A percentile compares a stretch with the other conserved stretches of the same genome.
These are phyloP conservation scores for Mycena pura DNA, from an alignment of 768 basidiomycete genomes.

Conservation along the genomic window DNA sequence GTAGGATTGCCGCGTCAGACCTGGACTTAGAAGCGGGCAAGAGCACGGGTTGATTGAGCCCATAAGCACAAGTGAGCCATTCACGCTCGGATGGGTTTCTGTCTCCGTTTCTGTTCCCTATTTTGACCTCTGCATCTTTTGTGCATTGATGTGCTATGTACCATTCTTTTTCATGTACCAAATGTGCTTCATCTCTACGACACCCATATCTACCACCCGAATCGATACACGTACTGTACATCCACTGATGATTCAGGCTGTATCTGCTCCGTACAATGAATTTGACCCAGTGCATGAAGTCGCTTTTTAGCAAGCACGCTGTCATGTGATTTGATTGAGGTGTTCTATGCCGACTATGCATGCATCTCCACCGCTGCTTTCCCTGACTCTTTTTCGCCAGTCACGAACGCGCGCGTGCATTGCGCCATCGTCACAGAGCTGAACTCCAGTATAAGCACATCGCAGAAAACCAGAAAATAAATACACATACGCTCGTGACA, in stretches of 20 bases:
- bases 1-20: neutral
- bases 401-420: conserved; percentile 86
- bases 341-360: conserved; percentile 40
- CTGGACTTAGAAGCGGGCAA: neutral
- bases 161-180: neutral
- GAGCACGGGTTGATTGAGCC: no score
- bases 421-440: conserved; percentile 94
- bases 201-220: conserved; percentile 7
- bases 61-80: conserved; percentile 4
- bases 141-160: conserved; percentile 3
- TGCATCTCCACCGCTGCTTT: conserved; percentile 48
- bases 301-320: no score
- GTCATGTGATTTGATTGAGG: no score
- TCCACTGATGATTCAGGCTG: no score
- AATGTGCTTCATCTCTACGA: conserved; percentile 21
- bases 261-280: no score
- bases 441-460: neutral
- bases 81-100: conserved; percentile 6
- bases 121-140: neutral
- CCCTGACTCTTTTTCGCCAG: conserved; percentile 67
- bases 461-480: neutral
- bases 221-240: conserved; percentile 17
- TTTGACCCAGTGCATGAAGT: no score
- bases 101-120: neutral
- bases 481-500: conserved; percentile 85